Evolutionary conservation across 192 early-diverging fungal species (phyloP), one percentile per base, ranked within the genome.

Genomic region (Umbelopsis isabellina): DNA sequence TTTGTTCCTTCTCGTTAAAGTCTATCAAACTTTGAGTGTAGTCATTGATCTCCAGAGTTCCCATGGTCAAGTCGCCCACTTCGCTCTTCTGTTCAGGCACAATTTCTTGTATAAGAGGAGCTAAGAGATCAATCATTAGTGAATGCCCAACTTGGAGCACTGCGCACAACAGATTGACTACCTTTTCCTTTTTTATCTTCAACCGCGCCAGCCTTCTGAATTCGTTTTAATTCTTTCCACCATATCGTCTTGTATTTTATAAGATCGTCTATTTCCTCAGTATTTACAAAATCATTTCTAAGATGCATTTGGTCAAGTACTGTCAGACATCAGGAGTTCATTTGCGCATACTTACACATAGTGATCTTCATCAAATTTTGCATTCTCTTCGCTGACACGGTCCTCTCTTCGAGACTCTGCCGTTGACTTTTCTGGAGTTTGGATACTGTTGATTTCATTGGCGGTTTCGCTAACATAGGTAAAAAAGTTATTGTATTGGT

Each of bases 321-420:
- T 12, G 27, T 12, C 55, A 61, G 55, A 35, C 3, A 18, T 27
- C 3, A 35, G 13, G 10, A 16, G 25, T 11, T 61, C 2, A 37
- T 16, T 5, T 1, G 13, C 2, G 13, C 12, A 48, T 1, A 77
- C 87, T 72, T 79, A 89, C 85, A 94, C 89, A 74, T 97, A 99
- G 73, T 98, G 86, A 25, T 96, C 96, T 25, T 91, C 89, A 73
- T 98, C 92, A 81, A 99, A 99, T 58, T 93, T 93, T 20, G 76
- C 75, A 49, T 99, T 88, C 69, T 99, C 96, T 1, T 74, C 74
- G 7, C 83, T 80, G 7, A 92, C 75, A 22, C 95, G 80, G 41
- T 86, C 81, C 18, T 83, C 68, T 2, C 90, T 83, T 16, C 96
- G 83, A 1, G 71, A 70, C 65, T 82, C 78, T 37, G 75, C 20